Percentiles rank a stretch among this genome's conserved stretches.
phyloP scores from a whole-genome alignment of 306 rosid species.

The Dalbergia cultrata region DNA sequence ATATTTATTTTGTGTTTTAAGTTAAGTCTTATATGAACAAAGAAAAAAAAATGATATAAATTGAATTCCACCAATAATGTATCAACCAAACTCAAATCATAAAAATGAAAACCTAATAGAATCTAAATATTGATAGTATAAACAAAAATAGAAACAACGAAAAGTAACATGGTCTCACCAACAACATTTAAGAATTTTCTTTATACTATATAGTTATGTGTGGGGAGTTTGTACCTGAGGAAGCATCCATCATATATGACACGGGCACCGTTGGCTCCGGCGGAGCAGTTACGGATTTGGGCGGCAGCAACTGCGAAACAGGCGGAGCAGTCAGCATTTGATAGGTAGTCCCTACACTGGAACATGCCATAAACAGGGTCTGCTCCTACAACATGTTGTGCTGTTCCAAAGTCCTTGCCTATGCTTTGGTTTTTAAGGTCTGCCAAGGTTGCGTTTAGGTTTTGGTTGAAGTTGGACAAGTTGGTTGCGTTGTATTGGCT shows the following conservation, averaged over 20 bases:
- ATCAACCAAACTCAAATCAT: too few species aligned
- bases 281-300: slow-evolving; percentile 70
- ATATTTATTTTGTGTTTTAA: too few species aligned
- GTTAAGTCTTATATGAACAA: neutral
- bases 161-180: too few species aligned
- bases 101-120: too few species aligned
- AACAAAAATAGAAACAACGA: too few species aligned
- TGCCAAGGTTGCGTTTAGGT: slow-evolving; percentile 60
- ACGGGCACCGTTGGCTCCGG: slow-evolving; percentile 78
- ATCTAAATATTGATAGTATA: too few species aligned
- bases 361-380: slow-evolving; percentile 64
- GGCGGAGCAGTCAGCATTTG: slow-evolving; percentile 57
- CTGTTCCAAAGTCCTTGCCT: slow-evolving; percentile 58
- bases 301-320: slow-evolving; percentile 57
- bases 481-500: slow-evolving; percentile 71
- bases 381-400: slow-evolving; percentile 50
- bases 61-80: too few species aligned
- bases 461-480: slow-evolving; percentile 52
- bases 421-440: slow-evolving; percentile 44
- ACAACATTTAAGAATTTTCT: too few species aligned
- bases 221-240: slow-evolving; percentile 59
- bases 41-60: too few species aligned
- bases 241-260: slow-evolving; percentile 82
- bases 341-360: slow-evolving; percentile 73
- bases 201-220: neutral